phyloP scores from a whole-genome alignment of 345 rosid genomes.

The rapeseed (Brassica napus) region Da-Ae NC_063444.1:24164001-24164500 shows the following conservation, averaged over 20 bases:
- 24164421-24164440: too few relatives aligned
- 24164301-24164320: neutral
- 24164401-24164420: too few relatives aligned
- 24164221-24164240: neutral
- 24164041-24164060: neutral
- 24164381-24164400: too few relatives aligned
- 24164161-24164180: neutral
- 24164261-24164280: constrained; percentile 19
- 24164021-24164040: neutral
- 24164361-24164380: too few relatives aligned
- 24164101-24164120: neutral
- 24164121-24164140: neutral
- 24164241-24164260: neutral
- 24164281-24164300: constrained; percentile 39
- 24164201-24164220: neutral
- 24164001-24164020: neutral
- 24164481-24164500: too few relatives aligned
- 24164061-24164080: neutral
- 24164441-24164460: too few relatives aligned
- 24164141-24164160: neutral
- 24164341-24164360: neutral
- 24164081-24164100: neutral
- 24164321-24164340: neutral
- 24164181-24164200: too few relatives aligned
- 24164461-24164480: too few relatives aligned